Conservation (phyloP, 2,329 filamentous ascomycete species). For the Ophioceras dolichostomum region DNA sequence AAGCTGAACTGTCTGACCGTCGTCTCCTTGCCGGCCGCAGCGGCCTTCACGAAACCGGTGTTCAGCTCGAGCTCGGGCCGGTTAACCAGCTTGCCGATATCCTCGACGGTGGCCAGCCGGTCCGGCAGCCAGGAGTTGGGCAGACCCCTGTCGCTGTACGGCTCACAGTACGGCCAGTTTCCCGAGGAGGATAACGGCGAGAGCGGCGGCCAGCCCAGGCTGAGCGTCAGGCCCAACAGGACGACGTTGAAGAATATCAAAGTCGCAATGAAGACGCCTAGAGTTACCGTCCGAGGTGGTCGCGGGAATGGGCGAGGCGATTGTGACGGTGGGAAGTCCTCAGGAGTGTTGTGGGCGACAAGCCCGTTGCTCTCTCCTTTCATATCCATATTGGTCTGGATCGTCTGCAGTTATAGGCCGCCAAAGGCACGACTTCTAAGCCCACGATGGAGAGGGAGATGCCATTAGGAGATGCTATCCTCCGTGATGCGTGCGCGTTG, state of each 20-base stretch:
- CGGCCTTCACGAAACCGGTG: constrained; percentile 10
- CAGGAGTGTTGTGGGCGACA: too few relatives aligned
- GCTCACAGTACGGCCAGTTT: too few relatives aligned
- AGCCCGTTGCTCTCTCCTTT: too few relatives aligned
- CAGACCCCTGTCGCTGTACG: neutral
- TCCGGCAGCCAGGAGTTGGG: neutral
- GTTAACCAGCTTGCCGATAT: constrained; percentile 13
- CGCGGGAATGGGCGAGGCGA: too few relatives aligned
- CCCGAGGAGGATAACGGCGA: too few relatives aligned
- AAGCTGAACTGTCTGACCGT: constrained; percentile 17
- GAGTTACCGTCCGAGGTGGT: neutral
- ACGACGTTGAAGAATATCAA: neutral
- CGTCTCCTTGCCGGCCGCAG: constrained; percentile 4
- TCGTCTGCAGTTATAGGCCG: too few relatives aligned
- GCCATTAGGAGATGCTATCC: too few relatives aligned
- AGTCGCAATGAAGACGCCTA: neutral
- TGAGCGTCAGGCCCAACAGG: constrained; percentile 1
- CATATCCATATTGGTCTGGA: too few relatives aligned
- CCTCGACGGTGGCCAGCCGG: neutral
- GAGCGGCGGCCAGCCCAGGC: neutral
- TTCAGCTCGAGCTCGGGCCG: constrained; percentile 11
- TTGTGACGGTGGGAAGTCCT: too few relatives aligned
- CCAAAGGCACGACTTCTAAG: too few relatives aligned
- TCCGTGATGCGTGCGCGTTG: too few relatives aligned
- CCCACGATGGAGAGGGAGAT: too few relatives aligned